phyloP scores from a whole-genome alignment of 208 protist species.

The Tritrichomonas musculus region DNA sequence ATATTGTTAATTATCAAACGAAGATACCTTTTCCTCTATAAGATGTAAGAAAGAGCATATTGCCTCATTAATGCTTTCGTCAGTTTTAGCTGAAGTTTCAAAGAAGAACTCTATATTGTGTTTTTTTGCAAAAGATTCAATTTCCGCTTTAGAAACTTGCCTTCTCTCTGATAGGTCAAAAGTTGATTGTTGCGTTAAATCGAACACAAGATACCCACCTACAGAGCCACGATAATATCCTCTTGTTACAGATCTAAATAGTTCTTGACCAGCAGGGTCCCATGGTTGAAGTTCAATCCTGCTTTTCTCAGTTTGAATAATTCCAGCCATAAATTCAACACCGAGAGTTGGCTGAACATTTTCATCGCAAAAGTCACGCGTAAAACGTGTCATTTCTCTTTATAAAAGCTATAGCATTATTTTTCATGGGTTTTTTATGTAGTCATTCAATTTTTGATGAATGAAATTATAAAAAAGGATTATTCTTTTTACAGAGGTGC shows the following conservation, averaged over 20 bases:
- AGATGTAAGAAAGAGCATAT: neutral
- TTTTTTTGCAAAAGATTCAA: neutral
- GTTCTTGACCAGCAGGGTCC: conserved; percentile 30
- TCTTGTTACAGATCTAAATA: neutral
- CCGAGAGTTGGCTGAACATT: neutral
- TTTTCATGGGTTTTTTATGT: no score
- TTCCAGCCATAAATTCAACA: conserved; percentile 26
- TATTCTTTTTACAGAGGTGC: no score
- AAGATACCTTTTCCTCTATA: neutral
- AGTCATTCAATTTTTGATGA: no score
- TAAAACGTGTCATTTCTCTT: no score
- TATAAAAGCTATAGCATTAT: no score
- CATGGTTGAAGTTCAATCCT: conserved; percentile 9
- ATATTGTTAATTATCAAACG: no score
- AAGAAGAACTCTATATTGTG: neutral
- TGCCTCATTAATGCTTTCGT: neutral
- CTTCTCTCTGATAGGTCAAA: neutral
- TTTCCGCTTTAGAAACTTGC: neutral
- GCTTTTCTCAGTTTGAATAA: neutral
- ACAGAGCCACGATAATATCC: conserved; percentile 12
- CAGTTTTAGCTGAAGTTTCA: conserved; percentile 25
- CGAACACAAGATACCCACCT: neutral
- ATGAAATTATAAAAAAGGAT: no score
- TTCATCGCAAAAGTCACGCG: neutral
- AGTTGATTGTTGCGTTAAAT: neutral